These are phyloP conservation scores for Chlorella sp. DNA, from an alignment of 139 green algal genomes.

Conservation along the genomic window DNA sequence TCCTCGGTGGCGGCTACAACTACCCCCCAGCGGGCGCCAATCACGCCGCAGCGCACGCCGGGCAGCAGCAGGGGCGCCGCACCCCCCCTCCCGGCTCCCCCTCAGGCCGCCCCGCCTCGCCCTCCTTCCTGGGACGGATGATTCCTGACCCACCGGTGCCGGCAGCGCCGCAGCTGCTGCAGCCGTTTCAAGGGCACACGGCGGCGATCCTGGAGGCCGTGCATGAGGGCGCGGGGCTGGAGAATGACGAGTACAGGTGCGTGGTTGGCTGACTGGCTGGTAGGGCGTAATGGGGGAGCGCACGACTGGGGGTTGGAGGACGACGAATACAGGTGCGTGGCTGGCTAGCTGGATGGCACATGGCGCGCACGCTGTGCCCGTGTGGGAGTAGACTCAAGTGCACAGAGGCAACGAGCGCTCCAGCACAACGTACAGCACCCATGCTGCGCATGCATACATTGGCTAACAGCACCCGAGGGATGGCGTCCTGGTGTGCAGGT, in stretches of 20 bases:
- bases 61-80: not conserved
- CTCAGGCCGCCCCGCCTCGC: no score
- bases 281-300: no score
- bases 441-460: not conserved
- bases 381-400: no score
- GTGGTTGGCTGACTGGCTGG: no score
- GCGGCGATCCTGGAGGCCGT: not conserved
- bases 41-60: not conserved
- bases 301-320: no score
- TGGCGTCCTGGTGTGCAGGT: not conserved
- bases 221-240: no score
- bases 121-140: not conserved
- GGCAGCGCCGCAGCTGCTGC: not conserved
- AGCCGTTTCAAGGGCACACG: not conserved
- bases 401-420: no score
- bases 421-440: no score
- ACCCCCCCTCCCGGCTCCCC: not conserved
- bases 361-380: no score
- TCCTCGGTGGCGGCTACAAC: not conserved
- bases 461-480: not conserved
- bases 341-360: no score
- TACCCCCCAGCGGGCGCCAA: not conserved
- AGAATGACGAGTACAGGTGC: not conserved
- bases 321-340: no score
- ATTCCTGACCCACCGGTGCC: not conserved